phyloP scores from a whole-genome alignment of 345 rosid species.

The Bruguiera gymnorhiza region DNA sequence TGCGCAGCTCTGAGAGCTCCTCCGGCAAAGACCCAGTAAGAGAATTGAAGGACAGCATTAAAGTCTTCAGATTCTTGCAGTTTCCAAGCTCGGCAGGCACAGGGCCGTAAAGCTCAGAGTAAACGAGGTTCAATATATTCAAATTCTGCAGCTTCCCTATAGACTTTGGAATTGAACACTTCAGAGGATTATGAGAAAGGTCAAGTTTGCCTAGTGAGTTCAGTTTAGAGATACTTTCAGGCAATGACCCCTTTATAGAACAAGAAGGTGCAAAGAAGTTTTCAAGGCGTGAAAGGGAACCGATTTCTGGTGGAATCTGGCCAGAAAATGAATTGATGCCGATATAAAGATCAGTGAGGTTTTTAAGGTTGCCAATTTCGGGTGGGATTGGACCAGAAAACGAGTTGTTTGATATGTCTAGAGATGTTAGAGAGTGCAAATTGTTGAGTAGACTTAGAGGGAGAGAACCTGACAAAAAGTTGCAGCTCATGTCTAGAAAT shows the following conservation, averaged over 20 bases:
- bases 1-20: slow-evolving; percentile 56
- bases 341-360: slow-evolving; percentile 64
- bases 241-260: slow-evolving; percentile 67
- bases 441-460: slow-evolving; percentile 42
- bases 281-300: slow-evolving; percentile 49
- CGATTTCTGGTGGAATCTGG: slow-evolving; percentile 62
- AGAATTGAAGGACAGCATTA: slow-evolving; percentile 67
- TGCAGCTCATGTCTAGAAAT: slow-evolving; percentile 59
- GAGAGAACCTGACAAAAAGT: slow-evolving; percentile 62
- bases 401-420: slow-evolving; percentile 78
- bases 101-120: slow-evolving; percentile 57
- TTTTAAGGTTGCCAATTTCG: slow-evolving; percentile 52
- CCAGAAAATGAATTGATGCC: slow-evolving; percentile 72
- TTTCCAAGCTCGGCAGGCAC: slow-evolving; percentile 71
- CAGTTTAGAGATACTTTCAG: slow-evolving; percentile 51
- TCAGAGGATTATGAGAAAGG: slow-evolving; percentile 81
- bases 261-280: slow-evolving; percentile 55
- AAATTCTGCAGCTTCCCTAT: slow-evolving; percentile 54
- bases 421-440: slow-evolving; percentile 44
- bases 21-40: slow-evolving; percentile 65
- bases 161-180: slow-evolving; percentile 52
- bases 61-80: slow-evolving; percentile 55
- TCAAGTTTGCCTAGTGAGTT: slow-evolving; percentile 51
- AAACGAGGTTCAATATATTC: slow-evolving; percentile 51
- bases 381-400: slow-evolving; percentile 59